These are phyloP conservation scores for Davidsoniella eucalypti DNA, from an alignment of 2,329 filamentous ascomycete species.

Conservation along the genomic window DNA sequence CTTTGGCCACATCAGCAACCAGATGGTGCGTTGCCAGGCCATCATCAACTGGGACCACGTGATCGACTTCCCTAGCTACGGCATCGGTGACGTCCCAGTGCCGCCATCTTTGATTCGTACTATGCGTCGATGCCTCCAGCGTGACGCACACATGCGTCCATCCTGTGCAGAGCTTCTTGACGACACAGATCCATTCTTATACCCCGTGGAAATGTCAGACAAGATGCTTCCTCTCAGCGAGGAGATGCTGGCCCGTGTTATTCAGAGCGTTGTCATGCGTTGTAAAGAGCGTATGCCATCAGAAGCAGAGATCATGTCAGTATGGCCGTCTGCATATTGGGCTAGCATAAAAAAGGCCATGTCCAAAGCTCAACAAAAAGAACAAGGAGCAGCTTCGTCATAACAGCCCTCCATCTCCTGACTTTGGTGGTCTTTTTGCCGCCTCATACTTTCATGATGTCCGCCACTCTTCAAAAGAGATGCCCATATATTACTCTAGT, in stretches of 20 bases:
- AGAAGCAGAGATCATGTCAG: conserved; percentile 36
- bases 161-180: conserved; percentile 46
- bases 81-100: conserved; percentile 47
- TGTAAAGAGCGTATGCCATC: conserved; percentile 42
- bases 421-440: not conserved
- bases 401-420: not conserved
- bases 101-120: conserved; percentile 43
- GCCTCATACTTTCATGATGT: not conserved
- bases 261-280: conserved; percentile 44
- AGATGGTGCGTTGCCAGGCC: conserved; percentile 70
- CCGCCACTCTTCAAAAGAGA: not conserved
- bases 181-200: conserved; percentile 44
- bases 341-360: conserved; percentile 38
- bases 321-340: conserved; percentile 48
- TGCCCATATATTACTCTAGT: too few species aligned
- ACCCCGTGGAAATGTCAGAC: conserved; percentile 40
- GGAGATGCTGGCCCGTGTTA: conserved; percentile 43
- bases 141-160: conserved; percentile 45
- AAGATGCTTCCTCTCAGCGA: conserved; percentile 43
- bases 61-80: conserved; percentile 56
- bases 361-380: conserved; percentile 7
- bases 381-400: conserved; percentile 2
- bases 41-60: conserved; percentile 64
- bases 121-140: conserved; percentile 44
- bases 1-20: conserved; percentile 81